Evolutionary conservation across 768 basidiomycete species (phyloP), one percentile per base, ranked within the genome.

Genomic region (Leccinum sublutescens): DNA sequence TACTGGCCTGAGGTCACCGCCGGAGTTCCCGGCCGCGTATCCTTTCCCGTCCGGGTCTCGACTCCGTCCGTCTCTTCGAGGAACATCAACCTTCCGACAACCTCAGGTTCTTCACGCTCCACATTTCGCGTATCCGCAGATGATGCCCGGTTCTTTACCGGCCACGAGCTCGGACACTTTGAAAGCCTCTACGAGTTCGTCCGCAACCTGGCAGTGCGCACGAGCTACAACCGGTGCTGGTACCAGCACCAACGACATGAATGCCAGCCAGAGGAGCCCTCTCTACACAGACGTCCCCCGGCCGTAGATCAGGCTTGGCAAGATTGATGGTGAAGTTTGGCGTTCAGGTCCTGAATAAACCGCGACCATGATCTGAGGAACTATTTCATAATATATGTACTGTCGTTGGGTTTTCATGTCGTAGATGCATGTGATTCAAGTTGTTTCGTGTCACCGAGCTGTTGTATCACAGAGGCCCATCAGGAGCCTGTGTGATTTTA

Each of bases 71-170:
- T 29, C n/a, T 29, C 17, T 5, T 49, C n/a, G 40, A 43, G 52
- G 59, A 27, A n/a, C 45, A 4, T 34, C 14, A 27, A 7, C 7
- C 17, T 5, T 51, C 3, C 5, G 14, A 11, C 62, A 58, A 21
- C 55, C 57, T 19, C n/a, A 53, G 8, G 49, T 69, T 36, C 58
- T 59, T 27, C 70, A 56, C 21, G 70, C 69, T 19, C 68, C 68
- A 12, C 49, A 52, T 31, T 68, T 63, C 36, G 66, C 64, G 15
- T 72, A 71, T 57, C 70, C 70, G 2, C 66, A 70, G 40, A 52
- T 62, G 17, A 71, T 71, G 70, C 70, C 70, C 17, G 70, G 70
- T 27, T 62, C 68, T 21, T 55, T 71, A 23, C 59, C 64, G 19
- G 34, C 61, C 43, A 12, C 15, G 12, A 49, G 19, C n/a, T 4